Base-by-base conservation (phyloP, 495 filamentous ascomycete genomes). In the Neurospora sp. region DNA sequence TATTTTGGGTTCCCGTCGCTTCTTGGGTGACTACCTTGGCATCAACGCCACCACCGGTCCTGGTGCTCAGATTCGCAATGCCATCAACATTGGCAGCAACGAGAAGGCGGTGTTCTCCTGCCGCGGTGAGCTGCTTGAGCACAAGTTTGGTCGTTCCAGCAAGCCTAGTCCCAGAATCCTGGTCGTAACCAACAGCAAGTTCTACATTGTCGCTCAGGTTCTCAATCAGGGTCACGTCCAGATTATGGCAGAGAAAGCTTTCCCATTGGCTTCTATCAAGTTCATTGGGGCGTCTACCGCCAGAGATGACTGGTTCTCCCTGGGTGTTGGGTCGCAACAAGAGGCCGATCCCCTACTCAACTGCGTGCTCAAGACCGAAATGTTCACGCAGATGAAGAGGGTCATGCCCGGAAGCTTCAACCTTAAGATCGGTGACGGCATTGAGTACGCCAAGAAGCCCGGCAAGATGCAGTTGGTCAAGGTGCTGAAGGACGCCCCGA, bases 381-480 rank as follows among this genome's bases (percentile, higher is more conserved):
- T 99, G 76, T 96, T 98, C 79, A 97, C 94, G 9, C 94, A 97
- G 69, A 88, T 99, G 76, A 88, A 88, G 79, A 87, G 85, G 53
- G 88, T 85, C 44, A 89, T 93, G 80, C 92, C 91, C 0, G 94
- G 91, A 12, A 88, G 91, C 10, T 85, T 96, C 77, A 92, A 92
- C 78, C 80, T 99, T 72, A 93, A 92, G 84, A 92, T 99, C 73
- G 88, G 84, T 18, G 90, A 94, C 40, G 87, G 87, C 2, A 94
- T 99, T 78, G 93, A 98, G 79, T 99, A 96, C 81, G 94, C 94
- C 78, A 99, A 98, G 88, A 99, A 99, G 84, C 96, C 96, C 4
- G 93, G 94, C 41, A 99, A 99, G 85, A 87, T 92, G 77, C 89
- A 93, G 59, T 76, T 87, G 3, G 90, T 99, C 75, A 98, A 98